Conservation (phyloP, 2,329 filamentous ascomycete genomes). For the Curvularia hawaiiensis region DNA sequence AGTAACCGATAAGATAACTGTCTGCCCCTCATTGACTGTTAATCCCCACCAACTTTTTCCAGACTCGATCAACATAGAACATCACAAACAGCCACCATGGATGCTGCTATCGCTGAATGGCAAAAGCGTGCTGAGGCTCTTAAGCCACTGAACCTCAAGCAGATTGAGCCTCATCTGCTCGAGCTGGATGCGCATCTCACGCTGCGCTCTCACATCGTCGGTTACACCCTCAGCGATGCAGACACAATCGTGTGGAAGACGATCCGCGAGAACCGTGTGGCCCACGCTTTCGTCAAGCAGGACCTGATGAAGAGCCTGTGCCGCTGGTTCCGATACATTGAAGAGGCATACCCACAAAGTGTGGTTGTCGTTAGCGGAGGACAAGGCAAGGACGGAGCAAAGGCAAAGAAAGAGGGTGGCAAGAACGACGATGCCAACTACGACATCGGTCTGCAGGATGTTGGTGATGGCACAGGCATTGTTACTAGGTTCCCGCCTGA, state of each 20-base stretch:
- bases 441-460: conserved; percentile 83
- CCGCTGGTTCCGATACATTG: conserved; percentile 87
- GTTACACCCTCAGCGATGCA: conserved; percentile 75
- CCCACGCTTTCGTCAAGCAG: conserved; percentile 79
- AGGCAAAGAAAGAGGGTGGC: conserved; percentile 62
- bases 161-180: conserved; percentile 73
- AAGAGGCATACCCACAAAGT: conserved; percentile 79
- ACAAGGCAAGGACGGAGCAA: conserved; percentile 51
- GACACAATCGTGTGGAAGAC: conserved; percentile 85
- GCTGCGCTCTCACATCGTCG: conserved; percentile 83
- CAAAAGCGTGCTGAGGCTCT: conserved; percentile 58
- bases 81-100: conserved; percentile 29
- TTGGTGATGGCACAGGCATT: conserved; percentile 74
- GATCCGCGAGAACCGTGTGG: conserved; percentile 83
- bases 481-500: conserved; percentile 93
- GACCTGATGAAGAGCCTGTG: conserved; percentile 75
- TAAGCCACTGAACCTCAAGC: conserved; percentile 75
- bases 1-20: conserved; percentile 15
- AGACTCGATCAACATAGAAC: conserved; percentile 3
- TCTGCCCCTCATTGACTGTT: conserved; percentile 11
- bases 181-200: conserved; percentile 87
- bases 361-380: conserved; percentile 63
- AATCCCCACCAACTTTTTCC: conserved; percentile 12
- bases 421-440: conserved; percentile 87
- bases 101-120: conserved; percentile 59